phyloP scores from a whole-genome alignment of 176 grass and related monocot species.

The Lolium rigidum region DNA sequence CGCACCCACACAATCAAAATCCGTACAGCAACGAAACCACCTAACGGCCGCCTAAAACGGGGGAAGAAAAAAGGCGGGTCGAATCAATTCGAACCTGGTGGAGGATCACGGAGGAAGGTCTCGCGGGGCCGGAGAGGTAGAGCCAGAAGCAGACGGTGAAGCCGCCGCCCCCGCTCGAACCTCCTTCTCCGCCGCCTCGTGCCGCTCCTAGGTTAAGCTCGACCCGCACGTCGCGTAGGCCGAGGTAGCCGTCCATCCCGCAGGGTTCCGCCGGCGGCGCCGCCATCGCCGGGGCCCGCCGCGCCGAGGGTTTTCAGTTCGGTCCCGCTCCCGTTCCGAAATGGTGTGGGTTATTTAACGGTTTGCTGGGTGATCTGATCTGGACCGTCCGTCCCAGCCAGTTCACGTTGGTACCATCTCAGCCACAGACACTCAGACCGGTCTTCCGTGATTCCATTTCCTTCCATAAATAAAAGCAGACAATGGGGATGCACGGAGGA shows the following conservation, averaged over 20 bases:
- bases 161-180: conserved; percentile 27
- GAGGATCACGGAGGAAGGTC: conserved; percentile 77
- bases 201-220: conserved; percentile 31
- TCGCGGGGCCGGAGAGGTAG: conserved; percentile 70
- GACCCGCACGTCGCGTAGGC: conserved; percentile 47
- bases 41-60: not conserved
- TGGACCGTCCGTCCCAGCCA: not conserved
- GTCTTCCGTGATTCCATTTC: conserved; percentile 1
- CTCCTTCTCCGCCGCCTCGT: conserved; percentile 32
- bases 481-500: not conserved
- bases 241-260: conserved; percentile 31
- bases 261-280: conserved; percentile 50
- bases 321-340: not conserved
- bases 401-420: not conserved
- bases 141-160: conserved; percentile 86
- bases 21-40: not conserved
- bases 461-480: not conserved
- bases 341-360: conserved; percentile 4
- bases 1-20: not conserved
- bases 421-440: not conserved
- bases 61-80: not conserved
- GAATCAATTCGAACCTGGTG: conserved; percentile 77
- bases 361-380: not conserved
- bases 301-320: conserved; percentile 36
- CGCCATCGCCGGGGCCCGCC: conserved; percentile 37